Evolutionary conservation across 768 basidiomycete species (phyloP), one percentile per base, ranked within the genome.

Genomic region (Lentinus brumalis): DNA sequence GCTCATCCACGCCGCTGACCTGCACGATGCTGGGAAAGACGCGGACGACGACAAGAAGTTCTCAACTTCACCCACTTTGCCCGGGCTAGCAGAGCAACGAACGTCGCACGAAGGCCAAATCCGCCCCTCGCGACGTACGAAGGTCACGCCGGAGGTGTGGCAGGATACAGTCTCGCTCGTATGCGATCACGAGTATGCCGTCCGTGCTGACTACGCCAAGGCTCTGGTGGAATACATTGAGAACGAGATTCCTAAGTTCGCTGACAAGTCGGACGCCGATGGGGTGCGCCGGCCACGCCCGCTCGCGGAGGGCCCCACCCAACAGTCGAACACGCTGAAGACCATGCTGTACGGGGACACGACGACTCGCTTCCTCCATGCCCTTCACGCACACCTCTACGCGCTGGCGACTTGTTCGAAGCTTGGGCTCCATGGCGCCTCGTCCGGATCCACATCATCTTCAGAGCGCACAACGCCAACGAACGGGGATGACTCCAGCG

Each of bases 121-220:
- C 50, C 79, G 78, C 26, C 69, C 75, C 29, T 78, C 85, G n/a
- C 80, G 86, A 53, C 78, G 91, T 59, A 86, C 85, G 10, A 81
- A 81, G 62, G 83, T 97, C 35, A 80, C 88, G 3, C 88, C 90
- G 31, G 93, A 94, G 69, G 83, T 89, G 38, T 96, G 94, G 94
- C 92, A 94, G 70, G 94, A 96, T 62, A 95, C 92, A 2, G 73
- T 96, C 46, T 89, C 88, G 50, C 78, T 97, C 30, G 74, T 96
- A 4, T 96, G 93, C 70, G 93, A 96, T 70, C 72, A 76, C 12
- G 87, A 92, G 58, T 88, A 84, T 66, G 77, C 83, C n/a, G 86
- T 96, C 21, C 86, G 95, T 57, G 82, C 84, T 12, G 90, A 92
- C 64, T 96, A 94, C 70, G 83, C 87, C 0, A 76, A 81, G 40